Evolutionary conservation across 139 green algal species (phyloP), one percentile per base, ranked within the genome.

Genomic region (Desmodesmus armatus): DNA sequence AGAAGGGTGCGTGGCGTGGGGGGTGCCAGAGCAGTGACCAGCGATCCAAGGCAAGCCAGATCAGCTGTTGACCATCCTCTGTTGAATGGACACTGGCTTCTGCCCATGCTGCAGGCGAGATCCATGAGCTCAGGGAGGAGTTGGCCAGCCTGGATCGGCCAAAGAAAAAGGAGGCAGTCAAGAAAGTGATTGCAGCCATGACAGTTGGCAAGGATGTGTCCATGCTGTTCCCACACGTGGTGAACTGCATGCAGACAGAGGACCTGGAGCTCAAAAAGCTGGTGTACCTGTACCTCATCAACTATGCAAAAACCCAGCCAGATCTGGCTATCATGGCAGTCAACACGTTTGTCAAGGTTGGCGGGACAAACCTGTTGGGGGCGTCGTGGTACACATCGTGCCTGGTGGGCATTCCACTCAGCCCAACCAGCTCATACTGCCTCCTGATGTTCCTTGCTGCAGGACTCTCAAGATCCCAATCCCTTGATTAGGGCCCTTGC

Each of bases 321-420:
- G 98, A 99, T 85, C 90, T 99, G 72, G 95, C 96, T 62, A 99
- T 99, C 85, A 97, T 99, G 93, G 98, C 96, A 0, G 98, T 99
- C 27, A 99, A 99, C 91, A 99, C 98, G 0, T 99, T 99, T 90
- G 98, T 99, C 17, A 99, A 99, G 94, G 96, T 96, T n/a, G n/a
- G n/a, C n/a, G n/a, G n/a, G n/a, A n/a, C n/a, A n/a, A n/a, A 29
- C 17, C 21, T 67, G 23, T 13, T 31, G 47, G 47, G 13, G 47
- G 47, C 47, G 13, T 55, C 15, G n/a, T n/a, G n/a, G n/a, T n/a
- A n/a, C n/a, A n/a, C n/a, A n/a, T n/a, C n/a, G n/a, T n/a, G n/a
- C n/a, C n/a, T n/a, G n/a, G n/a, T n/a, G n/a, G n/a, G n/a, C n/a
- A n/a, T n/a, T n/a, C n/a, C n/a, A n/a, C n/a, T n/a, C n/a, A n/a